Conservation (phyloP, 306 rosid species). For the Glycine tomentella region DNA sequence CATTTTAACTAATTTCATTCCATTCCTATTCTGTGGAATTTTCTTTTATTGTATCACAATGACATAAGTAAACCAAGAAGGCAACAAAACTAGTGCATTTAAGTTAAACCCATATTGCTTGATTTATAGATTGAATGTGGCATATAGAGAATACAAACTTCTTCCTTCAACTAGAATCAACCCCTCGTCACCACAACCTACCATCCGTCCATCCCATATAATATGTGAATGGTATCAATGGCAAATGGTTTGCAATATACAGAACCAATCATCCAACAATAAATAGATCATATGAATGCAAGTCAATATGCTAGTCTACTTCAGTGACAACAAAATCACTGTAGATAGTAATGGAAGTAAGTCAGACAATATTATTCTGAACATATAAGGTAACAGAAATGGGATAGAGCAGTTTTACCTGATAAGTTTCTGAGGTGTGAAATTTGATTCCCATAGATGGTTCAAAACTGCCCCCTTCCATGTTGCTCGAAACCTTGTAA, state of each 20-base stretch:
- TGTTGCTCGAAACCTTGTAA: constrained; percentile 72
- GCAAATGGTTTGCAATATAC: background rate
- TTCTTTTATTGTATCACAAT: background rate
- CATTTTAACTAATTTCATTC: background rate
- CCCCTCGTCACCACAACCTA: constrained; percentile 18
- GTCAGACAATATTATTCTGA: background rate
- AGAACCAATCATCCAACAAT: constrained; percentile 14
- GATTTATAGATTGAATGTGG: background rate
- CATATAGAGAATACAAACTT: background rate
- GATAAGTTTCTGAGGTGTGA: constrained; percentile 85
- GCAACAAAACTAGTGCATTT: constrained; percentile 4
- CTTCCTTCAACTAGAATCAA: constrained; percentile 13
- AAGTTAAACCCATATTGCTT: background rate
- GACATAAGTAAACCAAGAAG: constrained; percentile 11
- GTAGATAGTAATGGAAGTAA: constrained; percentile 25
- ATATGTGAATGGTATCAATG: background rate
- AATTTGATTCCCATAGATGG: constrained; percentile 98
- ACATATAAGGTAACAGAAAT: background rate
- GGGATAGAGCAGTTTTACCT: constrained; percentile 56
- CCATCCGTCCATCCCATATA: background rate
- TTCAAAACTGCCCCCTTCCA: constrained; percentile 92
- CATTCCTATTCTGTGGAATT: background rate
- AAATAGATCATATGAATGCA: constrained; percentile 25
- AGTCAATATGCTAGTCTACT: constrained; percentile 22
- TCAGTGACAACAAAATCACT: constrained; percentile 14